phyloP scores from a whole-genome alignment of 345 rosid species.

The Populus ilicifolia region DNA sequence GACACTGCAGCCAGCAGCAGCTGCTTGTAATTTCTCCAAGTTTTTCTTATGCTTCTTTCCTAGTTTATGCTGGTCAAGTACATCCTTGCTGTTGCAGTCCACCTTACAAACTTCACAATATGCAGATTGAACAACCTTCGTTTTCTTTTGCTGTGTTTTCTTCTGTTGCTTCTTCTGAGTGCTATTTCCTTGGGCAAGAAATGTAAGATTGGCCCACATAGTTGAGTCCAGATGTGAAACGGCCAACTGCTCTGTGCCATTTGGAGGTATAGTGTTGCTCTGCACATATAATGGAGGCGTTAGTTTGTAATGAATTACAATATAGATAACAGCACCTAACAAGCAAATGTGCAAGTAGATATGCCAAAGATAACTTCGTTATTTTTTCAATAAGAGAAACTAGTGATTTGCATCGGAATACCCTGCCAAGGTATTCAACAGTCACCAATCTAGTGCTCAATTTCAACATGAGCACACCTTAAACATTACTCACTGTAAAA shows the following conservation, averaged over 20 bases:
- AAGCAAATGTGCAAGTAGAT: background rate
- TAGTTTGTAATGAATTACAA: background rate
- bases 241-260: constrained; percentile 22
- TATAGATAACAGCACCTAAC: no score
- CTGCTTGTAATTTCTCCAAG: constrained; percentile 22
- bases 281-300: constrained; percentile 10
- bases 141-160: constrained; percentile 22
- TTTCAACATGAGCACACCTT: no score
- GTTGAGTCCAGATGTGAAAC: constrained; percentile 14
- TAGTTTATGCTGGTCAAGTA: constrained; percentile 22
- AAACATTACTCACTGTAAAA: no score
- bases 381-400: background rate
- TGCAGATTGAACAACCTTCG: constrained; percentile 22
- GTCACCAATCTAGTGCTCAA: no score
- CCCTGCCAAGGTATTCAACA: no score
- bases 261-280: constrained; percentile 9
- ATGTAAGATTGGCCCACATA: constrained; percentile 13
- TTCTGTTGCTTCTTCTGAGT: constrained; percentile 15
- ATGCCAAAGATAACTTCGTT: background rate
- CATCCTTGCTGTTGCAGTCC: constrained; percentile 32
- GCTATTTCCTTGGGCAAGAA: constrained; percentile 19
- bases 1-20: constrained; percentile 3
- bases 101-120: constrained; percentile 27
- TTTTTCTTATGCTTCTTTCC: constrained; percentile 32
- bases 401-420: no score